phyloP scores from a whole-genome alignment of 768 basidiomycete genomes.

The Porpolomopsis calyptriformis region DNA sequence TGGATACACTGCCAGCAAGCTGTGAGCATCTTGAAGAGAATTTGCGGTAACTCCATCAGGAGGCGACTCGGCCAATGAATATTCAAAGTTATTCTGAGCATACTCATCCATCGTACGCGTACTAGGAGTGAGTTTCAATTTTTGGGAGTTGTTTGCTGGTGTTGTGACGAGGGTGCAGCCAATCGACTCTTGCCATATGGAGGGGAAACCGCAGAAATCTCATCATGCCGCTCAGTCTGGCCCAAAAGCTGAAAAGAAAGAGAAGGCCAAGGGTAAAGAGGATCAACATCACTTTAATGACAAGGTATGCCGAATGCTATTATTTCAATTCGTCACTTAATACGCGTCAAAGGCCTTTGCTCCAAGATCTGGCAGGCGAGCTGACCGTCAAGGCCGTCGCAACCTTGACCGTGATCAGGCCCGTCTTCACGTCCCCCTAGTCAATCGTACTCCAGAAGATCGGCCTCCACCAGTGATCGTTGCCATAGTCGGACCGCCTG shows the following conservation, averaged over 20 bases:
- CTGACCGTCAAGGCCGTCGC: slow-evolving; percentile 80
- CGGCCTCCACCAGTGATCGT: slow-evolving; percentile 90
- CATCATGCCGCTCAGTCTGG: slow-evolving; percentile 71
- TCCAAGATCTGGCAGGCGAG: slow-evolving; percentile 79
- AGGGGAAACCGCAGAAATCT: slow-evolving; percentile 69
- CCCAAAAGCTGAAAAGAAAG: slow-evolving; percentile 67
- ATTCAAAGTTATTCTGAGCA: background rate
- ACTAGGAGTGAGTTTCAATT: background rate
- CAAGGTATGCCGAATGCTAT: slow-evolving; percentile 38
- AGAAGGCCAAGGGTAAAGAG: slow-evolving; percentile 56
- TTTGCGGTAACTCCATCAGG: slow-evolving; percentile 23
- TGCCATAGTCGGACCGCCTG: slow-evolving; percentile 91
- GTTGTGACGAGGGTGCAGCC: background rate
- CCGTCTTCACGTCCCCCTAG: slow-evolving; percentile 88
- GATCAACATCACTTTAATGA: slow-evolving; percentile 78
- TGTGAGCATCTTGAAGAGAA: slow-evolving; percentile 58
- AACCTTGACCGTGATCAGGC: slow-evolving; percentile 92
- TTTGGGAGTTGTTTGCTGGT: background rate
- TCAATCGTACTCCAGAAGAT: slow-evolving; percentile 87
- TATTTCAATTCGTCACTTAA: slow-evolving; percentile 2
- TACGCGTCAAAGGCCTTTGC: slow-evolving; percentile 65
- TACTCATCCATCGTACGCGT: background rate
- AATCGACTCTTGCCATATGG: slow-evolving; percentile 32
- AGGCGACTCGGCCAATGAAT: background rate
- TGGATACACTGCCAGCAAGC: slow-evolving; percentile 57